These are phyloP conservation scores for Boletus eberwhitei DNA, from an alignment of 768 basidiomycete genomes.

Conservation along the genomic window DNA sequence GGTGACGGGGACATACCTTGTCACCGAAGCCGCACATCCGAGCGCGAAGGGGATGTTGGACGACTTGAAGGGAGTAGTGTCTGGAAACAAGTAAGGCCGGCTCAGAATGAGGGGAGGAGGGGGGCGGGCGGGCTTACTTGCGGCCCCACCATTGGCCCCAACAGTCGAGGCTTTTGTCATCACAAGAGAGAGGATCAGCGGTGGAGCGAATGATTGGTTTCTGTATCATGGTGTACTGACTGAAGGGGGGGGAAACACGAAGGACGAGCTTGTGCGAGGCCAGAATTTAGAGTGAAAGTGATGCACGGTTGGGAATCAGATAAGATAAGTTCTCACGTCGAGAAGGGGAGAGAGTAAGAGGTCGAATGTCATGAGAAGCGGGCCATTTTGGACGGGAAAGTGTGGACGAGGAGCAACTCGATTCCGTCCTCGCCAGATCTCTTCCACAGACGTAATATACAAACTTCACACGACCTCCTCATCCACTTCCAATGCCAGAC, in stretches of 20 bases:
- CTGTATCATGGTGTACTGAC: slow-evolving; percentile 54
- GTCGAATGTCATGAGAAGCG: slow-evolving; percentile 1
- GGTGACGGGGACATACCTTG: slow-evolving; percentile 55
- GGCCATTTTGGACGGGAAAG: neutral
- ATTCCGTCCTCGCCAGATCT: neutral
- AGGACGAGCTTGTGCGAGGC: neutral
- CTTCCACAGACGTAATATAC: neutral
- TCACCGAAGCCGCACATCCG: slow-evolving; percentile 97
- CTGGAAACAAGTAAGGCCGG: slow-evolving; percentile 34
- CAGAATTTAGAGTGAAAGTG: neutral
- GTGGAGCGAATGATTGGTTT: slow-evolving; percentile 31
- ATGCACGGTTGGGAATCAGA: slow-evolving; percentile 32
- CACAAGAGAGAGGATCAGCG: neutral
- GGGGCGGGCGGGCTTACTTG: slow-evolving; percentile 42
- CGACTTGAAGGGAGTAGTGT: slow-evolving; percentile 78
- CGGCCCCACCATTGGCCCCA: slow-evolving; percentile 72
- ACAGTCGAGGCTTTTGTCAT: slow-evolving; percentile 48
- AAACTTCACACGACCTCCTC: slow-evolving; percentile 5
- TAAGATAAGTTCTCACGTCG: slow-evolving; percentile 34
- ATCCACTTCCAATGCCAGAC: neutral
- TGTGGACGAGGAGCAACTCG: neutral
- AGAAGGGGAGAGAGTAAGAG: neutral
- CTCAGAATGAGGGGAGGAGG: too few species aligned
- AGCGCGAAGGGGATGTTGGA: slow-evolving; percentile 86
- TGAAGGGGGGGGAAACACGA: neutral